phyloP scores from a whole-genome alignment of 1,284 basidiomycete species.

The Pseudozyma pruni region DNA sequence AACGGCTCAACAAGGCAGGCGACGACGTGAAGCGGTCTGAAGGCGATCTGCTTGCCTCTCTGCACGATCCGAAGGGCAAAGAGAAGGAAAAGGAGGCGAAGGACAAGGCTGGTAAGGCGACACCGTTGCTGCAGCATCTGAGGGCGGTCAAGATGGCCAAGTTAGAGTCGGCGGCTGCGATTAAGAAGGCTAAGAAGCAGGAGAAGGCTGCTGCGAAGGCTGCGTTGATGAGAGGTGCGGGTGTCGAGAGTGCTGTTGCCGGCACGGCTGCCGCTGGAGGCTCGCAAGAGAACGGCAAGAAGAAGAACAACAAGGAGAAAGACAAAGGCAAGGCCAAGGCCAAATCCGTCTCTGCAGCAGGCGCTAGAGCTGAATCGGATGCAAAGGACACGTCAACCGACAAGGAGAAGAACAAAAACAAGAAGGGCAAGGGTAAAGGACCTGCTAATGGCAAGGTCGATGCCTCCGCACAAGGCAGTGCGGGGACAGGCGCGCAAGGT shows the following conservation, averaged over 20 bases:
- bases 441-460: too few species aligned
- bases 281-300: constrained; percentile 5
- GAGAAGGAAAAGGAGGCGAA: constrained; percentile 23
- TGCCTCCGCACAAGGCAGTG: neutral
- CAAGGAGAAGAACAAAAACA: constrained; percentile 11
- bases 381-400: neutral
- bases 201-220: constrained; percentile 15
- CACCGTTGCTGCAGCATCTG: constrained; percentile 59
- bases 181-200: constrained; percentile 36
- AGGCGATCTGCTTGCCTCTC: constrained; percentile 43
- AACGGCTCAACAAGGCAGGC: constrained; percentile 25
- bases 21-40: constrained; percentile 41
- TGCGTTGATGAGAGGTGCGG: neutral
- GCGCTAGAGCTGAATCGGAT: neutral
- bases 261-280: neutral
- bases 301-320: constrained; percentile 14
- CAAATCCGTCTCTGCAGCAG: neutral
- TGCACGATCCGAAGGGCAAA: constrained; percentile 19
- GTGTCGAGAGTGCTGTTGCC: constrained; percentile 1
- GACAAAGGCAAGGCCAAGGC: constrained; percentile 25
- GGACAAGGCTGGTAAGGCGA: constrained; percentile 29
- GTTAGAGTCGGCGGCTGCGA: constrained; percentile 28
- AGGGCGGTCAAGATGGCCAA: constrained; percentile 41
- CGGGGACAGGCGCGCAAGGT: neutral
- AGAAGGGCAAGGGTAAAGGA: constrained; percentile 15